phyloP scores from a whole-genome alignment of 305 asterid genomes.

The Solanum aculeatissimum region DNA sequence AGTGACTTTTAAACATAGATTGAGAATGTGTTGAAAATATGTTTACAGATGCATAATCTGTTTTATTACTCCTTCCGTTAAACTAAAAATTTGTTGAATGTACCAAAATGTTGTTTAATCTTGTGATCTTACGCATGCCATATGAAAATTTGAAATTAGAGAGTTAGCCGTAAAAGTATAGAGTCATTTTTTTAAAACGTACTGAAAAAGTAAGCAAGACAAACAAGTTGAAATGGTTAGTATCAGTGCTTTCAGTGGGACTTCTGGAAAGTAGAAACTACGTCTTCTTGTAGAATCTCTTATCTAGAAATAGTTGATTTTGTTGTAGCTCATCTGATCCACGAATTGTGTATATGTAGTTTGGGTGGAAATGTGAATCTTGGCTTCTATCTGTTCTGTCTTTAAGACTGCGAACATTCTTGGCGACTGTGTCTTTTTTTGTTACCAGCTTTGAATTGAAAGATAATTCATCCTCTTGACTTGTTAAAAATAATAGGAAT shows the following conservation, averaged over 20 bases:
- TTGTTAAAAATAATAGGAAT: conserved; percentile 17
- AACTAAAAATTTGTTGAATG: background rate
- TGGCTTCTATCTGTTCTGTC: background rate
- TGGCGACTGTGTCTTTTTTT: background rate
- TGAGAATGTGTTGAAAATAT: background rate
- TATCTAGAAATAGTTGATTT: background rate
- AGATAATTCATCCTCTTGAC: background rate
- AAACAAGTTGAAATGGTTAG: background rate
- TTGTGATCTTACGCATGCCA: background rate
- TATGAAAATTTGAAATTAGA: background rate
- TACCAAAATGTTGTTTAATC: background rate
- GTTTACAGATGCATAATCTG: background rate
- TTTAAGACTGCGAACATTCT: background rate
- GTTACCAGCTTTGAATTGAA: background rate
- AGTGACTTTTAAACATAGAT: background rate
- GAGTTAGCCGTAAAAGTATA: background rate
- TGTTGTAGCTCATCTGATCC: background rate
- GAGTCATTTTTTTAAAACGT: background rate
- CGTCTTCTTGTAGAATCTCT: background rate
- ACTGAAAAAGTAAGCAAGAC: background rate
- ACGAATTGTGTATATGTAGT: background rate
- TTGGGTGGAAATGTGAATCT: background rate
- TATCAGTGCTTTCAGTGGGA: background rate
- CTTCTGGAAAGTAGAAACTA: background rate
- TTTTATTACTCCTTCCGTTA: background rate